Base-by-base conservation (phyloP, 176 grass and related monocot genomes). In the Bonia amplexicaulis region DNA sequence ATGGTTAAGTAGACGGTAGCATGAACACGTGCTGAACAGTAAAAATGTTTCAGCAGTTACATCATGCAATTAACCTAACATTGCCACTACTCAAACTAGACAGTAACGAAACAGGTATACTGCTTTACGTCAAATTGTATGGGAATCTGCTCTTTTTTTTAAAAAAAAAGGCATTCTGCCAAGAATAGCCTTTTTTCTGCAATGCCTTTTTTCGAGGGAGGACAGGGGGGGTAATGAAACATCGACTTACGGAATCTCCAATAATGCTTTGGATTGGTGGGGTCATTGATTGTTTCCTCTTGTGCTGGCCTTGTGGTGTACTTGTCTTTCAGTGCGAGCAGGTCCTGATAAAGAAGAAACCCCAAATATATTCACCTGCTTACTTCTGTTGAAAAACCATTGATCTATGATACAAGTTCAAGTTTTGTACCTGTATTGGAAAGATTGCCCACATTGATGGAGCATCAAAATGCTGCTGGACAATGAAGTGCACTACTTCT, bases 241-340 rank as follows among this genome's bases (percentile, higher is more conserved):
- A 37, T 73, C 1, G 0, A 96, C 93, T 91, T 76, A 99, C 97
- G 93, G 88, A 92, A 99, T 99, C 92, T 88, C 93, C 97, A 99
- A 41, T 99, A 99, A 80, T 99, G 97, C 82, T 88, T 96, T 13
- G 97, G 97, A 53, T 99, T 99, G 42, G 97, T 96, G 19, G 97
- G 97, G 73, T 99, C 97, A 74, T 99, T 99, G 90, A 99, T 99
- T 60, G 97, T 99, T 85, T 99, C 97, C 90, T 99, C 97, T 76
- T 35, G 69, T 60, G 93, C 88, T 72, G 92, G 97, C 76, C 93
- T 89, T 73, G 81, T 80, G 25, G 93, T 92, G 78, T 99, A 94
- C 70, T 92, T 94, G 72, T 99, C 97, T 96, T 94, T 99, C 84
- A 99, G 78, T 22, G 97, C 97, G 9, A 99, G 88, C 60, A 99